Evolutionary conservation across 192 early-diverging fungal species (phyloP).

Genomic region (Podila minutissima): DNA sequence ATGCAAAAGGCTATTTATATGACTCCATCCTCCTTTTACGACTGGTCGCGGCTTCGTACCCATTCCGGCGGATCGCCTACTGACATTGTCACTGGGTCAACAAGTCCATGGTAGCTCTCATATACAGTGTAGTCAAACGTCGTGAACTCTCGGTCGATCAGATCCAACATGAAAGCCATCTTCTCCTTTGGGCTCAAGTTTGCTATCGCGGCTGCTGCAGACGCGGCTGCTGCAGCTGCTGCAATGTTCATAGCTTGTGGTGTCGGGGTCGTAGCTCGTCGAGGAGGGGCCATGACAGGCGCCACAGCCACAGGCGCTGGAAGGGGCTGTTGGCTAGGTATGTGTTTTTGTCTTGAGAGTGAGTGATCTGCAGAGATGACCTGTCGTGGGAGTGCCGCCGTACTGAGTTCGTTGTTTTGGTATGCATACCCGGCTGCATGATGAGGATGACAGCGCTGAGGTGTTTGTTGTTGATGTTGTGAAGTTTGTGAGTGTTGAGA

Average conservation of each 20-base stretch:
- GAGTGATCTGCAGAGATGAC: constrained; percentile 33
- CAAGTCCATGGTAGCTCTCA: constrained; percentile 75
- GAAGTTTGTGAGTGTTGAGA: too few species aligned
- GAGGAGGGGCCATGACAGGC: neutral
- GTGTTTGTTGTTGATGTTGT: too few species aligned
- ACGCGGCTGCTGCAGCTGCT: constrained; percentile 13
- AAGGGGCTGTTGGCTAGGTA: constrained; percentile 19
- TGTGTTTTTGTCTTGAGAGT: constrained; percentile 25
- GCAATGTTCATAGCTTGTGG: constrained; percentile 29
- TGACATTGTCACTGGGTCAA: constrained; percentile 68
- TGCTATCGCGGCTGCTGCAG: constrained; percentile 2
- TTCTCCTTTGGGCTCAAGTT: constrained; percentile 23
- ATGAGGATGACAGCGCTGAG: too few species aligned
- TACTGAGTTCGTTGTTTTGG: neutral
- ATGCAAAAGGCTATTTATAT: too few species aligned
- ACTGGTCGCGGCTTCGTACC: constrained; percentile 57
- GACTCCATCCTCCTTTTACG: neutral
- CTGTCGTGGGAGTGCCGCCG: constrained; percentile 28
- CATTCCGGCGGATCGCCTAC: constrained; percentile 76
- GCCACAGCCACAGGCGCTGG: neutral
- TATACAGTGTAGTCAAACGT: constrained; percentile 89
- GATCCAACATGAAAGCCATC: constrained; percentile 41
- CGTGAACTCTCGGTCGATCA: constrained; percentile 79
- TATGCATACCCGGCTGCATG: neutral
- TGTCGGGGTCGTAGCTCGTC: constrained; percentile 13